A percentile compares a stretch with the other conserved stretches of the same genome.
phyloP scores from a whole-genome alignment of 768 basidiomycete species.

The Xerocomus potaroensis region DNA sequence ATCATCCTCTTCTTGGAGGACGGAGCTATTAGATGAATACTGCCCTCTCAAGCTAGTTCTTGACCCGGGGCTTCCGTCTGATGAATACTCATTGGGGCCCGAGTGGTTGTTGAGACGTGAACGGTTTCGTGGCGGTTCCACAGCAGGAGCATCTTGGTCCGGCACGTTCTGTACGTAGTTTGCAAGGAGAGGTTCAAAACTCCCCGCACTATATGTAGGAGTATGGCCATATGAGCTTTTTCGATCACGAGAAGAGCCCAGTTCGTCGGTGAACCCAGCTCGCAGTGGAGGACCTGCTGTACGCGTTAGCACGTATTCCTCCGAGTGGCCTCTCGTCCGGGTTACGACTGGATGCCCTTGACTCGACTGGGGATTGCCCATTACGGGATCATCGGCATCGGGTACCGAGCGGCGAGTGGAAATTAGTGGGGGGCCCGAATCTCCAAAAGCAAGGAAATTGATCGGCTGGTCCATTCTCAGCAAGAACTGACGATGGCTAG shows the following conservation, averaged over 20 bases:
- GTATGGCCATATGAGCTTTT: slow-evolving; percentile 38
- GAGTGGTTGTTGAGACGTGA: slow-evolving; percentile 3
- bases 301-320: slow-evolving; percentile 45
- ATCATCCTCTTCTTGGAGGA: slow-evolving; percentile 48
- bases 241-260: slow-evolving; percentile 27
- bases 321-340: slow-evolving; percentile 12
- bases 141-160: slow-evolving; percentile 15
- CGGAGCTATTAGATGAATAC: slow-evolving; percentile 21
- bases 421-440: slow-evolving; percentile 17
- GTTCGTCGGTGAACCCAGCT: slow-evolving; percentile 16
- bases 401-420: slow-evolving; percentile 37
- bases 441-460: slow-evolving; percentile 15
- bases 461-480: slow-evolving; percentile 41
- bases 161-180: slow-evolving; percentile 33
- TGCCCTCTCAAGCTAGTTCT: slow-evolving; percentile 20
- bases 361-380: slow-evolving; percentile 47
- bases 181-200: slow-evolving; percentile 58
- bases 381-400: slow-evolving; percentile 20
- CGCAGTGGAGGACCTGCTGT: slow-evolving; percentile 45
- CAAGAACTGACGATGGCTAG: slow-evolving; percentile 19
- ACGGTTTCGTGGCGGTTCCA: slow-evolving; percentile 31
- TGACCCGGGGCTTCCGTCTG: slow-evolving; percentile 26
- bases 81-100: slow-evolving; percentile 6
- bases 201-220: slow-evolving; percentile 49
- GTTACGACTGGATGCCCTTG: slow-evolving; percentile 35